A percentile compares a stretch with the other conserved stretches of the same genome.
Evolutionary conservation across 371 early-diverging fungal species (phyloP).

Genomic region (Antonospora locustae): DNA sequence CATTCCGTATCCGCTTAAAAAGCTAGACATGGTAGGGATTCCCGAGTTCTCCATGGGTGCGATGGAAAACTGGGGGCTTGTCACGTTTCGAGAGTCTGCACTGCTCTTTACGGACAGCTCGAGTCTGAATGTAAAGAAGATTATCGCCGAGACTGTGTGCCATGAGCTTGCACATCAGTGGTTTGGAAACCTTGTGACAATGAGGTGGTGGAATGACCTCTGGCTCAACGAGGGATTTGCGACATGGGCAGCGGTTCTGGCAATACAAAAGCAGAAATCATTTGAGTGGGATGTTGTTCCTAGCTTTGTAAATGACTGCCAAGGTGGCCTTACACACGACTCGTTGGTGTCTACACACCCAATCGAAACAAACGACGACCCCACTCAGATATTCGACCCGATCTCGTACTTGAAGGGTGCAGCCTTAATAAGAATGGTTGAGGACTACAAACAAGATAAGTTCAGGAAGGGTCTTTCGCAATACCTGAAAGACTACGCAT

Average conservation of each 20-base stretch:
- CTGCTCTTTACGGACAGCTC: constrained; percentile 62
- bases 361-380: constrained; percentile 66
- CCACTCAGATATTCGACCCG: constrained; percentile 65
- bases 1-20: constrained; percentile 67
- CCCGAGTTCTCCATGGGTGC: constrained; percentile 70
- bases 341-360: constrained; percentile 70
- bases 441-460: constrained; percentile 60
- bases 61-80: constrained; percentile 77
- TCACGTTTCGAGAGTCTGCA: constrained; percentile 68
- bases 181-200: constrained; percentile 88
- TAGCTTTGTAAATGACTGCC: constrained; percentile 60
- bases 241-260: constrained; percentile 70
- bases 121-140: constrained; percentile 59
- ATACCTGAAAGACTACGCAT: constrained; percentile 66
- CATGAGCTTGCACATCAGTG: constrained; percentile 89
- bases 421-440: constrained; percentile 72
- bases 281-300: constrained; percentile 48
- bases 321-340: constrained; percentile 63
- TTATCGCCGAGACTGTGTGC: constrained; percentile 66
- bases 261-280: constrained; percentile 60
- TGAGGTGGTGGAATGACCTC: constrained; percentile 71
- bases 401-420: constrained; percentile 75
- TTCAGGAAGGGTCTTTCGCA: constrained; percentile 60
- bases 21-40: constrained; percentile 72
- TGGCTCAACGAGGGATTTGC: constrained; percentile 94